Evolutionary conservation across 208 protist species (phyloP).

Genomic region (Herpetomonas samuelpessoai): DNA sequence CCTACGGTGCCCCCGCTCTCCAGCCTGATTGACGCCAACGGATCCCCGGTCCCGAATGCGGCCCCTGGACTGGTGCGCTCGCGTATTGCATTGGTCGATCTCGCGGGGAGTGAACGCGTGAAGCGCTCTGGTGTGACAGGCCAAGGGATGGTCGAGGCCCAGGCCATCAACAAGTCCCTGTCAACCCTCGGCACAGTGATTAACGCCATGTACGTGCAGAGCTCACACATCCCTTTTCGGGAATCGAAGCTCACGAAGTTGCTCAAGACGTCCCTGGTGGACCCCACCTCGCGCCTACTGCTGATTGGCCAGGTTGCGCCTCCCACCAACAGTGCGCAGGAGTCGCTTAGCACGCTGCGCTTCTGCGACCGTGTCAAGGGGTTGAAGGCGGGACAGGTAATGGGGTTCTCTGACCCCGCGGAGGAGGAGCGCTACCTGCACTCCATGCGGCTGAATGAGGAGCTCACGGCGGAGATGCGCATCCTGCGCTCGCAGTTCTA

Average conservation of each 20-base stretch:
- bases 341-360: slow-evolving; percentile 78
- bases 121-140: slow-evolving; percentile 88
- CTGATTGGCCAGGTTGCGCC: slow-evolving; percentile 87
- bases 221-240: slow-evolving; percentile 80
- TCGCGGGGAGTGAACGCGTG: slow-evolving; percentile 93
- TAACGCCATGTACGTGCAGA: slow-evolving; percentile 81
- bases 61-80: slow-evolving; percentile 82
- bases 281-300: slow-evolving; percentile 58
- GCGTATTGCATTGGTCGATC: slow-evolving; percentile 95
- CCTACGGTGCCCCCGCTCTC: slow-evolving; percentile 26
- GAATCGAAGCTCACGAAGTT: slow-evolving; percentile 93
- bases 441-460: slow-evolving; percentile 53
- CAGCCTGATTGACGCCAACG: slow-evolving; percentile 52
- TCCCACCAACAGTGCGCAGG: slow-evolving; percentile 42
- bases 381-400: slow-evolving; percentile 60
- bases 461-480: slow-evolving; percentile 74
- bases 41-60: slow-evolving; percentile 25
- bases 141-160: slow-evolving; percentile 85
- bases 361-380: slow-evolving; percentile 91
- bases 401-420: slow-evolving; percentile 45
- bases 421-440: slow-evolving; percentile 62
- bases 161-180: slow-evolving; percentile 91
- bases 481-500: slow-evolving; percentile 59
- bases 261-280: slow-evolving; percentile 76
- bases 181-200: slow-evolving; percentile 83